Conservation (phyloP, 306 rosid species). For the Vigna reflexopilosa region DNA sequence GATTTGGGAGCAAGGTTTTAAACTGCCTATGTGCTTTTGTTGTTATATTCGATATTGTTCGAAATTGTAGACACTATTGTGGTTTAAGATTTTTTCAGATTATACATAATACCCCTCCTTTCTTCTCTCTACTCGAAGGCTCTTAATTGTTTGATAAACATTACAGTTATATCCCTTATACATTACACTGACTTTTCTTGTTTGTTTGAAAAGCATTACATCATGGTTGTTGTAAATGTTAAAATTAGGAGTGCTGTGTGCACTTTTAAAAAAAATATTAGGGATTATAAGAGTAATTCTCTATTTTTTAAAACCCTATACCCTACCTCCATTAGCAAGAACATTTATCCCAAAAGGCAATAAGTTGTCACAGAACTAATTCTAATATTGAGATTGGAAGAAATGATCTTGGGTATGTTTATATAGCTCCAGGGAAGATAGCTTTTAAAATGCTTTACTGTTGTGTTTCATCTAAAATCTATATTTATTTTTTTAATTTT, state of each 20-base stretch:
- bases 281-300: too few relatives aligned
- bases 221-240: too few relatives aligned
- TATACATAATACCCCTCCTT: too few relatives aligned
- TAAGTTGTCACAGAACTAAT: neutral
- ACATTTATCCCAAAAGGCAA: neutral
- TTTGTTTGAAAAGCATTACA: too few relatives aligned
- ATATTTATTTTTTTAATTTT: neutral
- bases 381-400: constrained; percentile 15
- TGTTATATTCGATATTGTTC: neutral
- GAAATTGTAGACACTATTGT: neutral
- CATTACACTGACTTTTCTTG: too few relatives aligned
- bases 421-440: neutral
- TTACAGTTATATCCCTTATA: too few relatives aligned
- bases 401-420: neutral
- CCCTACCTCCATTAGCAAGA: neutral
- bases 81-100: neutral
- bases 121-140: too few relatives aligned
- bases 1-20: neutral
- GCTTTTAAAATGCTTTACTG: constrained; percentile 12
- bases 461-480: neutral
- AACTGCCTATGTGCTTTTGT: neutral
- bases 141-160: too few relatives aligned
- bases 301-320: neutral
- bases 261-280: too few relatives aligned
- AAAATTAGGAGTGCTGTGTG: too few relatives aligned